A percentile compares a stretch with the other conserved stretches of the same genome.
Evolutionary conservation across 2,329 filamentous ascomycete species (phyloP).

Genomic region (Xylaria sp.): DNA sequence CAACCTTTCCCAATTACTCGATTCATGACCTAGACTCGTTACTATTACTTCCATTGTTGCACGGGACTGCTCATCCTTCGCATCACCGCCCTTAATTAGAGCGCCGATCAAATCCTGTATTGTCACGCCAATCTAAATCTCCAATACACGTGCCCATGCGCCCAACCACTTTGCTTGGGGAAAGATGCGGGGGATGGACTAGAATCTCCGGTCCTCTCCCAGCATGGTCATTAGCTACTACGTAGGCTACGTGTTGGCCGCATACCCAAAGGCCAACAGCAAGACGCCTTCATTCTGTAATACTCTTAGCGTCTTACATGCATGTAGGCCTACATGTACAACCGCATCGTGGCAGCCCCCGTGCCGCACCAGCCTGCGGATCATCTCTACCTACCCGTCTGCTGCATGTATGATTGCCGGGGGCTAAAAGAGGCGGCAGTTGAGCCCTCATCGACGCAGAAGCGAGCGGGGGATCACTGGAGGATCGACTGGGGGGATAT

Average conservation of each 20-base stretch:
- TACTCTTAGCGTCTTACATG: slow-evolving; percentile 20
- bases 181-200: slow-evolving; percentile 13
- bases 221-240: neutral
- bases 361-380: slow-evolving; percentile 19
- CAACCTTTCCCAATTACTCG: neutral
- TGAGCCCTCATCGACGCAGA: slow-evolving; percentile 5
- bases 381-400: slow-evolving; percentile 21
- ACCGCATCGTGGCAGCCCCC: slow-evolving; percentile 16
- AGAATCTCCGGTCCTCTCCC: neutral
- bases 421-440: neutral
- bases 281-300: neutral
- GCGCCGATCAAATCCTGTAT: neutral
- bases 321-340: slow-evolving; percentile 24
- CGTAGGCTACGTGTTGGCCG: slow-evolving; percentile 5
- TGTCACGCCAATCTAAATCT: slow-evolving; percentile 6
- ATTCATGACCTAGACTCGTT: neutral
- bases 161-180: slow-evolving; percentile 7
- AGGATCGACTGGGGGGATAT: neutral
- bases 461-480: slow-evolving; percentile 6
- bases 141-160: neutral
- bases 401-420: slow-evolving; percentile 5
- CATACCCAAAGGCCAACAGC: neutral
- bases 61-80: neutral
- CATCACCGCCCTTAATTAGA: neutral
- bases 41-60: neutral